Percentiles rank a stretch among this genome's conserved stretches.
These are phyloP conservation scores for Seiridium unicorne DNA, from an alignment of 2,329 filamentous ascomycete genomes.

Conservation along the genomic window DNA sequence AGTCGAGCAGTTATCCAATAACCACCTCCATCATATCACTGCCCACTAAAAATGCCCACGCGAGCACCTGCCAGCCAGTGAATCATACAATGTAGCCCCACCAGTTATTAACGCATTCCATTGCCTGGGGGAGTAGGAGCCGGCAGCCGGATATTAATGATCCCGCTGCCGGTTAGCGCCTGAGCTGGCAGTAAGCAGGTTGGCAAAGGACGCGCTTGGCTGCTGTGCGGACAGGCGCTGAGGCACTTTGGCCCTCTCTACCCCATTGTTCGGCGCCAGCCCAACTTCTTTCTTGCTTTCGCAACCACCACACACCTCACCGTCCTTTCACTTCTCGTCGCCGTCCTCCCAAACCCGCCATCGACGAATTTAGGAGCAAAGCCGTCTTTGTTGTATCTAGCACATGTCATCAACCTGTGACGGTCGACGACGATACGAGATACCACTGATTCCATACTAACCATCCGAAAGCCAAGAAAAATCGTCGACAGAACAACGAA, in stretches of 20 bases:
- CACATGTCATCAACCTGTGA: background rate
- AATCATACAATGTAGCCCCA: too few species aligned
- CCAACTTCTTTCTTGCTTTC: background rate
- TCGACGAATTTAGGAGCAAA: background rate
- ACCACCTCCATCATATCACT: too few species aligned
- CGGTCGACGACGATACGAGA: background rate
- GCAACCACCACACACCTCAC: background rate
- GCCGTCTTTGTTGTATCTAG: background rate
- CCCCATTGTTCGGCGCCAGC: background rate
- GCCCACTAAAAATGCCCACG: too few species aligned
- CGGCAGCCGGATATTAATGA: background rate
- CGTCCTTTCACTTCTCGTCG: background rate
- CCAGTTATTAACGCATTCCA: background rate
- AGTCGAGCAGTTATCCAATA: too few species aligned
- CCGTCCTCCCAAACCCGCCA: background rate
- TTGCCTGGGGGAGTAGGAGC: background rate
- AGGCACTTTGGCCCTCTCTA: background rate
- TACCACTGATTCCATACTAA: slow-evolving; percentile 3
- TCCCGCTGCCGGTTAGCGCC: too few species aligned
- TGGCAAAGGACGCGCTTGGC: too few species aligned
- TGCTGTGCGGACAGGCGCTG: too few species aligned
- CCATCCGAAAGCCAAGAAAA: background rate
- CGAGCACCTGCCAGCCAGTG: too few species aligned
- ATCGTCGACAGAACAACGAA: background rate
- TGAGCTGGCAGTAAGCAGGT: too few species aligned